Conservation (phyloP, 805 yeast species). For the Saccharomycopsis vini region DNA sequence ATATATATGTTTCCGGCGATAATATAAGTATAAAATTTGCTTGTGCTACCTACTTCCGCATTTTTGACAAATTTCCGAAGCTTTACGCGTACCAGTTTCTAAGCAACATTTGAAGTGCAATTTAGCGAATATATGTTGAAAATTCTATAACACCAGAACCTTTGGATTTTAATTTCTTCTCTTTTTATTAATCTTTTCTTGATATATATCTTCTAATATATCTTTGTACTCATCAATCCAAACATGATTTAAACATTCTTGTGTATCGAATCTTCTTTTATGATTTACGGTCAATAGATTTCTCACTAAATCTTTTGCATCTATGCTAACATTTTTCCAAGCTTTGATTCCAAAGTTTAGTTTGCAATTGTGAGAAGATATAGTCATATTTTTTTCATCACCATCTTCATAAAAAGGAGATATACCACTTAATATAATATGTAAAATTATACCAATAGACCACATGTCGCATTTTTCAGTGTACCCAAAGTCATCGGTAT, state of each 20-base stretch:
- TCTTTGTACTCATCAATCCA: constrained; percentile 34
- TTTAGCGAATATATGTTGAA: neutral
- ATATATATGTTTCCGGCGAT: too few species aligned
- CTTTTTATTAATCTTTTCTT: neutral
- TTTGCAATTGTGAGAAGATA: constrained; percentile 21
- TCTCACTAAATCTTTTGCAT: constrained; percentile 39
- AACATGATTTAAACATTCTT: constrained; percentile 32
- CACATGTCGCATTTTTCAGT: constrained; percentile 55
- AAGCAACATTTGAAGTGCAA: too few species aligned
- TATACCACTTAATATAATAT: constrained; percentile 52
- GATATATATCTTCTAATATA: neutral
- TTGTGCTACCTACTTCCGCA: too few species aligned
- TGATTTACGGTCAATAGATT: too few species aligned
- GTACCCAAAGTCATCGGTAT: constrained; percentile 30
- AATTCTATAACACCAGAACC: too few species aligned
- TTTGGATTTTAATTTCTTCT: too few species aligned
- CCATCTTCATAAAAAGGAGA: constrained; percentile 54
- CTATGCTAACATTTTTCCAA: constrained; percentile 34
- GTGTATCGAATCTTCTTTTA: too few species aligned
- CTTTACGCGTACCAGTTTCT: too few species aligned
- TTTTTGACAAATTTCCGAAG: too few species aligned
- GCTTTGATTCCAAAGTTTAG: constrained; percentile 31
- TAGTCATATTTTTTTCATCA: constrained; percentile 28
- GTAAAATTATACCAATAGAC: constrained; percentile 57
- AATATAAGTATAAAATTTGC: too few species aligned